These are phyloP conservation scores for Calocera cornea DNA, from an alignment of 768 basidiomycete species.

Conservation along the genomic window DNA sequence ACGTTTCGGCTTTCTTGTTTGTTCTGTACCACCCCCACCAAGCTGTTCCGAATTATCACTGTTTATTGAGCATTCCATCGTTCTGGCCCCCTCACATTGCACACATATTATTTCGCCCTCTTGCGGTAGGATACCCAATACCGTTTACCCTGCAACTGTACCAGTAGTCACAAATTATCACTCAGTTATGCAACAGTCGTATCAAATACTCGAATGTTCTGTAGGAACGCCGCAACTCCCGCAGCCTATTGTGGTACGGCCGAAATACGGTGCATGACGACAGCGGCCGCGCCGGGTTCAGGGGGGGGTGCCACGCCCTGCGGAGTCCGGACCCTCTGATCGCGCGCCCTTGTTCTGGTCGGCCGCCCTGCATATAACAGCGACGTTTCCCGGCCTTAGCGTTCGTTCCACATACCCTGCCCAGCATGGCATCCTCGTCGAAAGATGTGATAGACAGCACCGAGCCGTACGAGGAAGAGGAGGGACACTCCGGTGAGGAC, in stretches of 20 bases:
- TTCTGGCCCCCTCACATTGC: no score
- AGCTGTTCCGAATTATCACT: background rate
- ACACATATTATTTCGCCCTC: no score
- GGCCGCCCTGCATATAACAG: background rate
- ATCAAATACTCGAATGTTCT: background rate
- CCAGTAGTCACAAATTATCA: background rate
- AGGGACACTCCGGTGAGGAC: conserved; percentile 22
- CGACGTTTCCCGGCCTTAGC: background rate
- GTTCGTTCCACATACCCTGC: background rate
- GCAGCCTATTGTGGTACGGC: no score
- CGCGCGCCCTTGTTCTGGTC: background rate
- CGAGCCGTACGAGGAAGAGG: conserved; percentile 26
- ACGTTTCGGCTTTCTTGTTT: background rate
- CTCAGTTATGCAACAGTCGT: background rate
- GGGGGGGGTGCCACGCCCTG: background rate
- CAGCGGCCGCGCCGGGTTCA: no score
- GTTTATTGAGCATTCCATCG: background rate
- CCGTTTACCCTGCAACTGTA: background rate
- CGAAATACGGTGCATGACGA: no score
- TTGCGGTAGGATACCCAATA: background rate
- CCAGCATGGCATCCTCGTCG: conserved; percentile 23
- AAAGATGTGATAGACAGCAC: conserved; percentile 33
- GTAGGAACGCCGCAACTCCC: no score
- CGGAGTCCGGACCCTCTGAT: background rate
- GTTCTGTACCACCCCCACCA: background rate